Evolutionary conservation across 176 grass and related monocot species (phyloP).

Genomic region (Phyllostachys edulis): DNA sequence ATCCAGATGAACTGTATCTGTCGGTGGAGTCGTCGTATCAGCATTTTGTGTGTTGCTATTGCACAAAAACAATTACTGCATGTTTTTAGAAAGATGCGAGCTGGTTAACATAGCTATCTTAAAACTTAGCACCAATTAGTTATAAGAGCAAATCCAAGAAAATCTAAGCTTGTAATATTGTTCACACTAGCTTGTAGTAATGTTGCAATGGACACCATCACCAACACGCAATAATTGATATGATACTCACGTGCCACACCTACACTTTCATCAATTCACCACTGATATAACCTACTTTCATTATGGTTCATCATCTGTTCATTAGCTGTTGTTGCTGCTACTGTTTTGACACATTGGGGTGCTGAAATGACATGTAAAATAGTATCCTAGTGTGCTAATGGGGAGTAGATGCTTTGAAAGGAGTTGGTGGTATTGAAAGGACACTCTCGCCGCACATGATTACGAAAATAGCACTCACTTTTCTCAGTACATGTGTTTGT

Average conservation of each 20-base stretch:
- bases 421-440: background rate
- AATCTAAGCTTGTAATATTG: background rate
- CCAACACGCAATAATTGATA: background rate
- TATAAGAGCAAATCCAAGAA: background rate
- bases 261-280: background rate
- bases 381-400: background rate
- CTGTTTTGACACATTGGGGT: background rate
- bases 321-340: background rate
- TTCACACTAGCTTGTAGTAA: background rate
- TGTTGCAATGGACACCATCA: background rate
- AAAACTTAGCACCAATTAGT: background rate
- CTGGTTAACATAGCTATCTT: background rate
- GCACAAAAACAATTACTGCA: background rate
- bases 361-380: background rate
- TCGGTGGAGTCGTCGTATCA: conserved; percentile 17
- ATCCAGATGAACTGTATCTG: background rate
- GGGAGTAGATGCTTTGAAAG: background rate
- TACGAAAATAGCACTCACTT: background rate
- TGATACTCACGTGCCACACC: background rate
- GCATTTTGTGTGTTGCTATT: background rate
- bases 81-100: background rate
- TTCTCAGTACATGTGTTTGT: background rate
- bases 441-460: too few relatives aligned
- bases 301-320: background rate
- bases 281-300: background rate